Evolutionary conservation across 163 green algal species (phyloP).

Genomic region (Scenedesmus sp.): DNA sequence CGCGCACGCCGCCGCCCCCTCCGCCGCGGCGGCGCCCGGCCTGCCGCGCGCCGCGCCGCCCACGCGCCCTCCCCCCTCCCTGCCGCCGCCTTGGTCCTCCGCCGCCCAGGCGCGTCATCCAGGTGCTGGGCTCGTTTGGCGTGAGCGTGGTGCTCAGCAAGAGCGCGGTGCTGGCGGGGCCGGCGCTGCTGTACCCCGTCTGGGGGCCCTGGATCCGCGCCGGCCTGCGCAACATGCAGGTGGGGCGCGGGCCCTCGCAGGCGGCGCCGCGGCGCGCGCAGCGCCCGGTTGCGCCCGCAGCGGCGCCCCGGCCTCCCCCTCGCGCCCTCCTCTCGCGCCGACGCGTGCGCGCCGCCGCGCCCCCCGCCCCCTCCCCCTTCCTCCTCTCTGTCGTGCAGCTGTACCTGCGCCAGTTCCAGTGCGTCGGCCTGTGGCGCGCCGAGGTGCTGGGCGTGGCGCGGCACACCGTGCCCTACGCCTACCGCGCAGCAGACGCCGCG

Average conservation of each 20-base stretch:
- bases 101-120: constrained; percentile 58
- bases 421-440: constrained; percentile 78
- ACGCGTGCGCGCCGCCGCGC: too few relatives aligned
- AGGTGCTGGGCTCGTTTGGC: constrained; percentile 60
- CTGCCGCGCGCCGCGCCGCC: too few relatives aligned
- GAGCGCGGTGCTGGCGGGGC: constrained; percentile 63
- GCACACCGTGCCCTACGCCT: constrained; percentile 40
- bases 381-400: constrained; percentile 49
- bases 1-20: too few relatives aligned
- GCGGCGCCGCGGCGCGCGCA: too few relatives aligned
- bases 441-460: constrained; percentile 64
- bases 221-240: constrained; percentile 49
- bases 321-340: too few relatives aligned
- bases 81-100: neutral
- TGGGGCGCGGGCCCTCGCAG: too few relatives aligned
- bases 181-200: constrained; percentile 72
- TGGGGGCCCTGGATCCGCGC: constrained; percentile 77
- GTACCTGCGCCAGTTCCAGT: constrained; percentile 53
- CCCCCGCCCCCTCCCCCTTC: too few relatives aligned
- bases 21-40: too few relatives aligned
- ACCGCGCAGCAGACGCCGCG: neutral
- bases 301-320: too few relatives aligned
- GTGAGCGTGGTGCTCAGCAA: constrained; percentile 64
- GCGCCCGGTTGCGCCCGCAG: too few relatives aligned
- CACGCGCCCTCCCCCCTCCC: neutral